Evolutionary conservation across 2,329 filamentous ascomycete species (phyloP).

Genomic region (Calonectria ilicicola): DNA sequence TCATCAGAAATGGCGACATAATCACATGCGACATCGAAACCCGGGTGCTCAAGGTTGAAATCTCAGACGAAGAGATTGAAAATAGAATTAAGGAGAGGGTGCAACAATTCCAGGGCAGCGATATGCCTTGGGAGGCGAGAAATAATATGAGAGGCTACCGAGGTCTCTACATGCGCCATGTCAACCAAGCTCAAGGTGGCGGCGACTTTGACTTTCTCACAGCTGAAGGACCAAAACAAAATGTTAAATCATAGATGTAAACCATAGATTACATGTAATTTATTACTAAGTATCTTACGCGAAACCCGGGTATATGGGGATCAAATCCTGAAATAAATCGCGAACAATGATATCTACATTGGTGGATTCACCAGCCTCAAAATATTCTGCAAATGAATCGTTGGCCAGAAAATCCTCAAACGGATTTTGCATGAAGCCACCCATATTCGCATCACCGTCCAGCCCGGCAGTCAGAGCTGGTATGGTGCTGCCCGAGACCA

Average conservation of each 20-base stretch:
- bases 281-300: conserved; percentile 9
- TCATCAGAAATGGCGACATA: conserved; percentile 81
- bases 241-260: background rate
- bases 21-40: conserved; percentile 83
- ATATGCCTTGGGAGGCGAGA: conserved; percentile 50
- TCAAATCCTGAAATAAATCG: conserved; percentile 51
- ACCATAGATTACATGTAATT: background rate
- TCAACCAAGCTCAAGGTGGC: conserved; percentile 70
- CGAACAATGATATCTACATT: conserved; percentile 50
- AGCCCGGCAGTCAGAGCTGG: conserved; percentile 5
- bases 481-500: conserved; percentile 14
- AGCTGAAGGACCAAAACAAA: conserved; percentile 49
- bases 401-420: conserved; percentile 42
- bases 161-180: conserved; percentile 68
- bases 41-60: conserved; percentile 67
- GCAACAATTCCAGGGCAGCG: conserved; percentile 46
- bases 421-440: conserved; percentile 26
- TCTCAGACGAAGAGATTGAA: conserved; percentile 77
- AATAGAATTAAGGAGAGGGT: conserved; percentile 72
- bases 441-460: background rate
- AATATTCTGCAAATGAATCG: conserved; percentile 44
- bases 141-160: conserved; percentile 65
- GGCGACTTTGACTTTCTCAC: conserved; percentile 73
- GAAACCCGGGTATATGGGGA: conserved; percentile 42
- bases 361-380: conserved; percentile 42